These are phyloP conservation scores for Leishmania mexicana DNA, from an alignment of 208 protist genomes.

Conservation along the genomic window DNA sequence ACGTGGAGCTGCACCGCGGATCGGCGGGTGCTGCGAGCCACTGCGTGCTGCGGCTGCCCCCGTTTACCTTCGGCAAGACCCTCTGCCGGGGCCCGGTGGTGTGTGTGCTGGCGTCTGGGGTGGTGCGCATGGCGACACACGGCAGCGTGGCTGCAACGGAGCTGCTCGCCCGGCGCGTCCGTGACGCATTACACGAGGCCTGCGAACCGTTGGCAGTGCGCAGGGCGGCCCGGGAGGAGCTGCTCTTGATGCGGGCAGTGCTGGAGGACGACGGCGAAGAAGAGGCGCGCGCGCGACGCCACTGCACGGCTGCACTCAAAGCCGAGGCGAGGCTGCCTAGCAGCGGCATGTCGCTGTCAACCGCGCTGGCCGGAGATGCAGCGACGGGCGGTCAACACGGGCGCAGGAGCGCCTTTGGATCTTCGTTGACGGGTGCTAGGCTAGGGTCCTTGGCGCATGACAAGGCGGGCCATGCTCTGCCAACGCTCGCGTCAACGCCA, in stretches of 20 bases:
- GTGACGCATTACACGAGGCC: conserved; percentile 8
- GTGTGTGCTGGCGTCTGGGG: conserved; percentile 21
- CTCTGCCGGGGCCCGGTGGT: conserved; percentile 9
- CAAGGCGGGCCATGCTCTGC: neutral
- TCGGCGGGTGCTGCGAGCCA: conserved; percentile 2
- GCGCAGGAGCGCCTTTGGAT: neutral
- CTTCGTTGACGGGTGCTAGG: neutral
- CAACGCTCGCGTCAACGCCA: neutral
- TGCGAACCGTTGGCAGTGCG: neutral
- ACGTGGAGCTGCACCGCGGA: conserved; percentile 28
- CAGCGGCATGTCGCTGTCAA: neutral
- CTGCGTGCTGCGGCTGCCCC: conserved; percentile 25
- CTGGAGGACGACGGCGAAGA: neutral
- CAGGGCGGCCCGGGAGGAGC: conserved; percentile 20
- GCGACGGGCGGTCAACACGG: neutral
- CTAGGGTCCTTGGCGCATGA: neutral
- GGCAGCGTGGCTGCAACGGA: conserved; percentile 17
- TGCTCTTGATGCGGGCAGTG: conserved; percentile 15
- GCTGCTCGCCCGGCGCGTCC: conserved; percentile 11
- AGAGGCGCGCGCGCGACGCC: neutral
- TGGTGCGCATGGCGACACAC: conserved; percentile 27
- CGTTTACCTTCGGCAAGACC: conserved; percentile 5
- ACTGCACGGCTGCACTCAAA: neutral
- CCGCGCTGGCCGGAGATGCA: neutral
- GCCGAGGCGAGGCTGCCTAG: neutral